These are phyloP conservation scores for Massospora cicadina DNA, from an alignment of 371 early-diverging fungal genomes.

Conservation along the genomic window DNA sequence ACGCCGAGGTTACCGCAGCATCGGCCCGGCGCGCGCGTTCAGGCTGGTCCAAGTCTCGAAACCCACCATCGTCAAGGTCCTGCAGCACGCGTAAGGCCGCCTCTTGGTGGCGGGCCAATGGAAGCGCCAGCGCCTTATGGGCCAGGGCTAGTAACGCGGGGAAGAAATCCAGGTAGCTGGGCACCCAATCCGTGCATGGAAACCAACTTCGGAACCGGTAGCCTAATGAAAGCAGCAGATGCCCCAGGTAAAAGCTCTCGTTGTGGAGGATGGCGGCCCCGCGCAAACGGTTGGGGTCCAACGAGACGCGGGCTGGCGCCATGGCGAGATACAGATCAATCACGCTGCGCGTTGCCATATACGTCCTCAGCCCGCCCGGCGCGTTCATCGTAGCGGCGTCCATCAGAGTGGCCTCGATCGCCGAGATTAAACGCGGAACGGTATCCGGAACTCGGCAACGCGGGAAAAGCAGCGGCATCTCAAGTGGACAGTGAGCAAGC, in stretches of 20 bases:
- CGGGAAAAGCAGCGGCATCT: neutral
- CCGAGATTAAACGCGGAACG: neutral
- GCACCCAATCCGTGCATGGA: neutral
- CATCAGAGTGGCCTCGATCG: neutral
- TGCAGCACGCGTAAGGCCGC: neutral
- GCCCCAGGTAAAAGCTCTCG: neutral
- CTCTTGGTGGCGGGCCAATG: neutral
- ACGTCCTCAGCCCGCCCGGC: neutral
- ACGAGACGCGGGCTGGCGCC: neutral
- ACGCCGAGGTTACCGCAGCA: neutral
- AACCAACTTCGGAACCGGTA: neutral
- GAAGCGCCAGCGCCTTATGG: neutral
- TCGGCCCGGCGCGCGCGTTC: neutral
- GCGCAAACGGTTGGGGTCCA: neutral
- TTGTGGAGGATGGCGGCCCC: conserved; percentile 7
- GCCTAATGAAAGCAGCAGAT: neutral
- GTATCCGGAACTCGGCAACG: neutral
- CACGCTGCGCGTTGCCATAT: neutral
- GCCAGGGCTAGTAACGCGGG: neutral
- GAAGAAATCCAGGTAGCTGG: neutral
- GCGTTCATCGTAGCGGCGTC: neutral
- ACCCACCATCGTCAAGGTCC: conserved; percentile 1
- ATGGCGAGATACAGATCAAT: conserved; percentile 2
- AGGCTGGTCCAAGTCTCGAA: neutral
- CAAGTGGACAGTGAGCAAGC: neutral